Base-by-base conservation (phyloP, 495 filamentous ascomycete genomes). In the Neurospora intermedia region DNA sequence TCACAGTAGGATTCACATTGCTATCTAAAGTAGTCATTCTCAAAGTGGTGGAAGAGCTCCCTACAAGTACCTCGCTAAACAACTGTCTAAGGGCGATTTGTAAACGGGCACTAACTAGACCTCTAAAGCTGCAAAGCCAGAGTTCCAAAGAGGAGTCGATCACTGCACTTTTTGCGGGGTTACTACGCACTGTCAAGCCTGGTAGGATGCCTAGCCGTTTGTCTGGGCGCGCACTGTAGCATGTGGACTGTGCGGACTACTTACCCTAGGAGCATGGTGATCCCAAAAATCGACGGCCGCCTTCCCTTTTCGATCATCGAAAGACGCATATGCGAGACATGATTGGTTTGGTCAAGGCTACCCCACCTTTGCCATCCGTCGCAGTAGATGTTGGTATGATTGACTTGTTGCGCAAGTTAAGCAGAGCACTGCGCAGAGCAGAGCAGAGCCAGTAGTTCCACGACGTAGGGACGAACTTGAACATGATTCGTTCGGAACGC, bases 241-340 rank as follows among this genome's bases (percentile, higher is more conserved):
- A 23, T 35, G 4, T 27, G 13, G 9, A 62, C 54, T 31, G 54
- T 62, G 54, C 54, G 54, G 27, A 10, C 23, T 9, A 16, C 5
- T 4, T 38, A 4, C 54, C 54, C 15, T 9, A 23, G 31, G 31
- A 38, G 35, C 35, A 35, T 62, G 54, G 9, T 41, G 40, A 41
- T 41, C 9, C 48, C n/a, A n/a, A 23, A 27, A 27, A 18, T 45
- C 11, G 35, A 70, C n/a, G 70, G 35, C 70, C 45, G 70, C 70
- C 70, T 72, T 72, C 70, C 70, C 31, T 72, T 72, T 72, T 45
- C 43, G 70, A 72, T 54, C 43, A 69, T 35, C 18, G 40, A 69
- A 23, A 16, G 43, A 18, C 39, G 31, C 15, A 18, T 11, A 18
- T 18, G 31, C 40, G 18, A 18, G 0, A 11, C 23, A 2, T 72